Evolutionary conservation across 768 basidiomycete genomes (phyloP).

Genomic region (Collybia nuda): DNA sequence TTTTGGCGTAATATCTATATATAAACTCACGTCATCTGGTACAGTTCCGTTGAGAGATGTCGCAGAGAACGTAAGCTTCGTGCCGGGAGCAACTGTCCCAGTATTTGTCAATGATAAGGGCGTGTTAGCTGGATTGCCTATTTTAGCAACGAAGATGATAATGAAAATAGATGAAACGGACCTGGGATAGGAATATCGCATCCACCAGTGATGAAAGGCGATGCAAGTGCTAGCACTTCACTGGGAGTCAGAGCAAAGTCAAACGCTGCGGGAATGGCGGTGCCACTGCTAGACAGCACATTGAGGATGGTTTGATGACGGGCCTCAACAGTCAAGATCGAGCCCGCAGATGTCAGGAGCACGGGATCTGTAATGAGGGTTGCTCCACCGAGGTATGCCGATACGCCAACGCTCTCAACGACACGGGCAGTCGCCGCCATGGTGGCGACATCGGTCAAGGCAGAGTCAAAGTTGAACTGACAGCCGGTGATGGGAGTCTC

Average conservation of each 20-base stretch:
- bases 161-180: constrained; percentile 22
- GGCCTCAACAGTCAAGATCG: constrained; percentile 80
- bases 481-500: constrained; percentile 54
- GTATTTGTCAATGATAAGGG: constrained; percentile 63
- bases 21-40: constrained; percentile 35
- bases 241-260: constrained; percentile 69
- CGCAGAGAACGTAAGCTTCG: constrained; percentile 60
- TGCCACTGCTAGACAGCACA: constrained; percentile 55
- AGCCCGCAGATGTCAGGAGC: constrained; percentile 63
- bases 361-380: constrained; percentile 59
- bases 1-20: neutral
- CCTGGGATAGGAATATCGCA: constrained; percentile 62
- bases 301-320: constrained; percentile 82
- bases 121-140: constrained; percentile 47
- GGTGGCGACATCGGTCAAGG: constrained; percentile 60
- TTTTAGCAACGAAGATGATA: neutral
- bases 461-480: constrained; percentile 66
- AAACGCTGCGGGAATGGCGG: constrained; percentile 65
- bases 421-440: constrained; percentile 74
- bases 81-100: constrained; percentile 55
- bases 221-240: constrained; percentile 72
- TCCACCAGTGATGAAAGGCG: constrained; percentile 61
- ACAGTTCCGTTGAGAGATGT: constrained; percentile 52
- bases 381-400: constrained; percentile 76
- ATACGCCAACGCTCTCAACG: constrained; percentile 75